Percentiles rank a stretch among this genome's conserved stretches.
These are phyloP conservation scores for Leishmania guyanensis DNA, from an alignment of 208 protist genomes.

Conservation along the genomic window DNA sequence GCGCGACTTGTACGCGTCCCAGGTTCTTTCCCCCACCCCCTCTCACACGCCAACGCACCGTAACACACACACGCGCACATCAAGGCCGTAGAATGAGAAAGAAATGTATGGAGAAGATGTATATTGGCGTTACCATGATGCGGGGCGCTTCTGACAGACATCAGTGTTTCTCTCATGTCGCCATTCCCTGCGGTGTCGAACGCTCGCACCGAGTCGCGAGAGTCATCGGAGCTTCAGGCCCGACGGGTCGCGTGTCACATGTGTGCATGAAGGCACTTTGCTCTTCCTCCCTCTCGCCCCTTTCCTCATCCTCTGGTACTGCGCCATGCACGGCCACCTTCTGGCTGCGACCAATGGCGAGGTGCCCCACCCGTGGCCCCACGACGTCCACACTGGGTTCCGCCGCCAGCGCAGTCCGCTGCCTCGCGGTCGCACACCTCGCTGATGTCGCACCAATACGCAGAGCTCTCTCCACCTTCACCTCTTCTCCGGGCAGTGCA, in stretches of 20 bases:
- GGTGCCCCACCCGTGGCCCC: background rate
- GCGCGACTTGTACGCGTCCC: background rate
- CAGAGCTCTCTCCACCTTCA: conserved; percentile 6
- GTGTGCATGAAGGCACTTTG: background rate
- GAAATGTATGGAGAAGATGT: background rate
- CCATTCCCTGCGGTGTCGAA: background rate
- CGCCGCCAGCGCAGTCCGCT: background rate
- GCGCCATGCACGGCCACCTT: background rate
- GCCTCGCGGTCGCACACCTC: background rate
- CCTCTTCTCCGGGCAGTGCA: background rate
- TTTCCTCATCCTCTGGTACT: background rate
- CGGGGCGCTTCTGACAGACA: background rate
- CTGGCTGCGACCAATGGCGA: background rate
- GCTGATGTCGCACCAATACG: too few species aligned
- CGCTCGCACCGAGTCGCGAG: background rate
- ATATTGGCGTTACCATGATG: background rate
- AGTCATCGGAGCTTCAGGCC: background rate
- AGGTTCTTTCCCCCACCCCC: background rate
- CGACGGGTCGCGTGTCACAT: background rate
- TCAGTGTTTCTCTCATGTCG: background rate
- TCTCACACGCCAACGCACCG: background rate
- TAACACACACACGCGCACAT: background rate
- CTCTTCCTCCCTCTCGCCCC: background rate
- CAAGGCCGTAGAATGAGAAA: background rate
- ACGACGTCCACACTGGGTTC: background rate